A percentile compares a stretch with the other conserved stretches of the same genome.
Conservation (phyloP, 768 basidiomycete species). For the Suillus lakei region DNA sequence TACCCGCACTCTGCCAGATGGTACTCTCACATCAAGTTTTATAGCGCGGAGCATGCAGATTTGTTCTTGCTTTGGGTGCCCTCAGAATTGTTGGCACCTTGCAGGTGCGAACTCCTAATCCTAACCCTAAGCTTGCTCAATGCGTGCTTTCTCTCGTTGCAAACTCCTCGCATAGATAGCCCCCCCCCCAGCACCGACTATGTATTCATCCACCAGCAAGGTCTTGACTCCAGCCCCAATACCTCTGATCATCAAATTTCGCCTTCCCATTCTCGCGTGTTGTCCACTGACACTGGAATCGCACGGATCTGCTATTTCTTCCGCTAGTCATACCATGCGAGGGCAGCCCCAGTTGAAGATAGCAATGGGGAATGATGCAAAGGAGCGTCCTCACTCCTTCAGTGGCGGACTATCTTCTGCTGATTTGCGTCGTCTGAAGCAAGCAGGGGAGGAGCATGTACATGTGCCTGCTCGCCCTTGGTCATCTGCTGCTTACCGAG, state of each 20-base stretch:
- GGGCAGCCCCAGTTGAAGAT: slow-evolving; percentile 59
- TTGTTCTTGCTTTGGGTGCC: slow-evolving; percentile 37
- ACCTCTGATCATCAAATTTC: slow-evolving; percentile 67
- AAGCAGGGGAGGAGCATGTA: slow-evolving; percentile 56
- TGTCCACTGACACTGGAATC: slow-evolving; percentile 77
- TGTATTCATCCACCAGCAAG: too few species aligned
- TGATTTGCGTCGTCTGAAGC: slow-evolving; percentile 77
- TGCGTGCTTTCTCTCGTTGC: slow-evolving; percentile 12
- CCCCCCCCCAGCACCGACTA: too few species aligned
- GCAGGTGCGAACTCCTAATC: too few species aligned
- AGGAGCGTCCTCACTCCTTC: slow-evolving; percentile 82
- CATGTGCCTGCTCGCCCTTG: slow-evolving; percentile 53
- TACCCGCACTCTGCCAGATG: slow-evolving; percentile 84
- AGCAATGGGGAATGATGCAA: slow-evolving; percentile 56
- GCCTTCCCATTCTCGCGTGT: slow-evolving; percentile 79
- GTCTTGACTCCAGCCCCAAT: slow-evolving; percentile 75
- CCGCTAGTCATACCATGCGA: slow-evolving; percentile 60
- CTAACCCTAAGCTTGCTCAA: too few species aligned
- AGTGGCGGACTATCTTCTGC: slow-evolving; percentile 77
- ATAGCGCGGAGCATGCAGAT: slow-evolving; percentile 72
- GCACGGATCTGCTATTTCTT: slow-evolving; percentile 59
- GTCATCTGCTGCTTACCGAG: slow-evolving; percentile 54
- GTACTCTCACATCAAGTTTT: slow-evolving; percentile 96
- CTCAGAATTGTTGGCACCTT: too few species aligned
- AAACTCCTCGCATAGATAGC: too few species aligned